These are phyloP conservation scores for Jaapia argillacea DNA, from an alignment of 768 basidiomycete genomes.

Conservation along the genomic window DNA sequence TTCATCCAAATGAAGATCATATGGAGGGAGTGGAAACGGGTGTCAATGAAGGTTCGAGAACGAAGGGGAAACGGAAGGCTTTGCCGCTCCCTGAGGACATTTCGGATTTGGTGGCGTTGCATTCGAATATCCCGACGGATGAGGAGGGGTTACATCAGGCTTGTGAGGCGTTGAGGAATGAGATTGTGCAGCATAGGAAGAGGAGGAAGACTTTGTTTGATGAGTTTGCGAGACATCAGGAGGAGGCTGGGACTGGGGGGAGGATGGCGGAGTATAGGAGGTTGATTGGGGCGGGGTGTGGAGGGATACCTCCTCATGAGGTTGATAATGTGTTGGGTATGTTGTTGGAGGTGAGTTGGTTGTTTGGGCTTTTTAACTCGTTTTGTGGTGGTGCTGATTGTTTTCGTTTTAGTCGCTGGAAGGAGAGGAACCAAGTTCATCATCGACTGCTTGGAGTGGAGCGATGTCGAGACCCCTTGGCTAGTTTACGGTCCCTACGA, in stretches of 20 bases:
- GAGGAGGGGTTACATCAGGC: conserved; percentile 39
- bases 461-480: too few relatives aligned
- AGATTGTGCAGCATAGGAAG: conserved; percentile 54
- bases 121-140: conserved; percentile 48
- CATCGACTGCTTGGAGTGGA: conserved; percentile 31
- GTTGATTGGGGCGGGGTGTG: conserved; percentile 85
- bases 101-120: conserved; percentile 49
- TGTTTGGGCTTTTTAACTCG: conserved; percentile 4
- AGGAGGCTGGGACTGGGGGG: conserved; percentile 84
- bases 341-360: conserved; percentile 77
- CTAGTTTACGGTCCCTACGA: too few relatives aligned
- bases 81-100: conserved; percentile 43
- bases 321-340: conserved; percentile 81
- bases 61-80: conserved; percentile 47
- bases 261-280: conserved; percentile 84
- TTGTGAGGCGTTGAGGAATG: conserved; percentile 55
- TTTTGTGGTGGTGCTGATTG: conserved; percentile 1
- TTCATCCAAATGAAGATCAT: conserved; percentile 35
- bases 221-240: conserved; percentile 69
- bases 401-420: conserved; percentile 53
- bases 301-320: conserved; percentile 75
- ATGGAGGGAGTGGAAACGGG: conserved; percentile 28
- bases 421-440: conserved; percentile 68
- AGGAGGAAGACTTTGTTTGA: conserved; percentile 68
- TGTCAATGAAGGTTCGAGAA: conserved; percentile 24